Conservation (phyloP, 129 eudicot genomes). For the Chrysanthemum lavandulifolium region DNA sequence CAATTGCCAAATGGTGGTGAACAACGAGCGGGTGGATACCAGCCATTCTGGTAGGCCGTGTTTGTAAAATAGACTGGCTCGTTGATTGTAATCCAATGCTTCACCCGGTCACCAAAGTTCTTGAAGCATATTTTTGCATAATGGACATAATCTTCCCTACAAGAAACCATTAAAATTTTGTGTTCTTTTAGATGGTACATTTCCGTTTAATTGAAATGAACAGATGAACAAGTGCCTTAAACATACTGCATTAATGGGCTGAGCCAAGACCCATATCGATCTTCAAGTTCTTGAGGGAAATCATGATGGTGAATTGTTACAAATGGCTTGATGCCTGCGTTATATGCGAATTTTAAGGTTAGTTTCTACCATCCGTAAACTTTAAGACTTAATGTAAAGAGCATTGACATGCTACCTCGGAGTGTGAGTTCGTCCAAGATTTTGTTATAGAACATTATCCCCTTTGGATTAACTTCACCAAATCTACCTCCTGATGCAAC, state of each 20-base stretch:
- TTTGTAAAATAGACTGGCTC: conserved; percentile 66
- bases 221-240: background rate
- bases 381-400: background rate
- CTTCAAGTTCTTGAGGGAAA: conserved; percentile 77
- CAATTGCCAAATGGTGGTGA: conserved; percentile 79
- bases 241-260: conserved; percentile 78
- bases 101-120: conserved; percentile 78
- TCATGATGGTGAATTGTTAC: conserved; percentile 80
- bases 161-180: background rate
- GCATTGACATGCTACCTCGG: conserved; percentile 43
- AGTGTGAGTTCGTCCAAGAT: conserved; percentile 55
- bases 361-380: background rate
- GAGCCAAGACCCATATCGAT: conserved; percentile 78
- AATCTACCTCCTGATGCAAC: conserved; percentile 64
- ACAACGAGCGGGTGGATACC: conserved; percentile 71
- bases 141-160: conserved; percentile 73
- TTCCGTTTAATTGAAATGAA: background rate
- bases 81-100: conserved; percentile 72
- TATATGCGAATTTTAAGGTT: conserved; percentile 6
- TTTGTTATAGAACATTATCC: conserved; percentile 57
- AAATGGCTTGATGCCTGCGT: conserved; percentile 68
- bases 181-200: background rate
- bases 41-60: conserved; percentile 50
- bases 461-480: conserved; percentile 61
- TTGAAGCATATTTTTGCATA: conserved; percentile 67